Evolutionary conservation across 1,139 yeast genomes (phyloP), one percentile per base, ranked within the genome.

Genomic region (Magnusiomyces tetraspermus): DNA sequence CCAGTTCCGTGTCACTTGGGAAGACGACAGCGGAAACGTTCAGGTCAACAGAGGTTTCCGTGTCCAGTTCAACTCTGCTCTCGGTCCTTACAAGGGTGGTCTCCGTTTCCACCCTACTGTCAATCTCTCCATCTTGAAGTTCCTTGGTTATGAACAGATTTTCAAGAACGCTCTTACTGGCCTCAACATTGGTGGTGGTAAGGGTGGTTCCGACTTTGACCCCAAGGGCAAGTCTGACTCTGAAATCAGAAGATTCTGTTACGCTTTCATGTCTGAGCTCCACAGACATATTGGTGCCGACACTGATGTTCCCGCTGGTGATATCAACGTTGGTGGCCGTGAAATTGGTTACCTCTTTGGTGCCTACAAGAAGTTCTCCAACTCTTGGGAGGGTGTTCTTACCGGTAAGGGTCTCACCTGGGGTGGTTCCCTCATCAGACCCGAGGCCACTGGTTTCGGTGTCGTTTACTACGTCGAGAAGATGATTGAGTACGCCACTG

Each of bases 81-180:
- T 92, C 63, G 98, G 98, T 71, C 98, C 98, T 64, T 92, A 87
- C 86, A 92, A 92, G 78, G 98, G 98, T 70, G 98, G 98, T 71
- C 80, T 92, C 65, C 83, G 98, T 75, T 85, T 92, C 82, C 97
- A 92, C 77, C 97, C 97, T 64, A 78, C 95, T 55, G 98, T 92
- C 64, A 92, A 89, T 75, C 80, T 92, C 67, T 88, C 97, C 54
- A 86, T 92, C 70, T 80, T 92, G 70, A 92, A 92, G 76, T 92
- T 92, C 74, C 80, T 92, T 68, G 98, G 97, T 68, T 92, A 87
- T 71, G 98, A 92, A 78, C 98, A 92, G 76, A 89, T 89, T 72
- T 92, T 92, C 81, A 92, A 92, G 80, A 92, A 92, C 70, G 97
- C 98, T 53, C 79, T 92, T 67, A 92, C 98, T 64, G 97, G 97